phyloP scores from a whole-genome alignment of 768 basidiomycete species.

The Kwoniella heveanensis region DNA sequence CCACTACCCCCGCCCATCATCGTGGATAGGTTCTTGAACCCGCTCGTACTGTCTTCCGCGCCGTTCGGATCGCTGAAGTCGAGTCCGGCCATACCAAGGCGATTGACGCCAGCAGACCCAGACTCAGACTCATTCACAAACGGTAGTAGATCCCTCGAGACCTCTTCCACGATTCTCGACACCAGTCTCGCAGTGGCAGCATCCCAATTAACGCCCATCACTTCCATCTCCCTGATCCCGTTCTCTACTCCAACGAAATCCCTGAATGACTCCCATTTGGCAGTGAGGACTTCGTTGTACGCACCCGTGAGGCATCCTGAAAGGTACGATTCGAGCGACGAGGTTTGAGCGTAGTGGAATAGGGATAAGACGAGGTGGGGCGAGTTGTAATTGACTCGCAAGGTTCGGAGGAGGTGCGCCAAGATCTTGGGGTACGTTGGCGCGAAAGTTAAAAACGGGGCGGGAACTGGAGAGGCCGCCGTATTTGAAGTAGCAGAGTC shows the following conservation, averaged over 20 bases:
- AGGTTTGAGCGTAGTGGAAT: conserved; percentile 74
- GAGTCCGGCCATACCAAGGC: not conserved
- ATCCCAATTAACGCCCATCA: conserved; percentile 74
- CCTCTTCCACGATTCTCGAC: conserved; percentile 66
- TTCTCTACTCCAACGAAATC: conserved; percentile 75
- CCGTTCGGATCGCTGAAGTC: not conserved
- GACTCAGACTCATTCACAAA: not conserved
- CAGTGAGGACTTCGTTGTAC: conserved; percentile 84
- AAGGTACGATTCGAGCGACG: conserved; percentile 78
- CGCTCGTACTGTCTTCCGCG: not conserved
- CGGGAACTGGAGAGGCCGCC: not conserved
- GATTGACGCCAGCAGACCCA: not conserved
- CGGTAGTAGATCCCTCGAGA: conserved; percentile 42
- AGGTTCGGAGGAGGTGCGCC: conserved; percentile 72
- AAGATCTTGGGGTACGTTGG: conserved; percentile 74
- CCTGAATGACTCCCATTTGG: conserved; percentile 81
- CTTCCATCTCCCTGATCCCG: conserved; percentile 76
- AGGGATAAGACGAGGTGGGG: conserved; percentile 79
- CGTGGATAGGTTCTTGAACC: not conserved
- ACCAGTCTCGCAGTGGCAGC: conserved; percentile 65
- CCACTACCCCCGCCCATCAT: conserved; percentile 14
- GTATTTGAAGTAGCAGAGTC: conserved; percentile 1
- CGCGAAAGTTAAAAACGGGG: conserved; percentile 39
- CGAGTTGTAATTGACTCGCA: conserved; percentile 75
- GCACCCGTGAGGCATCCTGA: conserved; percentile 84